Evolutionary conservation across 2,329 filamentous ascomycete genomes (phyloP).

Genomic region (Colletotrichum horii): DNA sequence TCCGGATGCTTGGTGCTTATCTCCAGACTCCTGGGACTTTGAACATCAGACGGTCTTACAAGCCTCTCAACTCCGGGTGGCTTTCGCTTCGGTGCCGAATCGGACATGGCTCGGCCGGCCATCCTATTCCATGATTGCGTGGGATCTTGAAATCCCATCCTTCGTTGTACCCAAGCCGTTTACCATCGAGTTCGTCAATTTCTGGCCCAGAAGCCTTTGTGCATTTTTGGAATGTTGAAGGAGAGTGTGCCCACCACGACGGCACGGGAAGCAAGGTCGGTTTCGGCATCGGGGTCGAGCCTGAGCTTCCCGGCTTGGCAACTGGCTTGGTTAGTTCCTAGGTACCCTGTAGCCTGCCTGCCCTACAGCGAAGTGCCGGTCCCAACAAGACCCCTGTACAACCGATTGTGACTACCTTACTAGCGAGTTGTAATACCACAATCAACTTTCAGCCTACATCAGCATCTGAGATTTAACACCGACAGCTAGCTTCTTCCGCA

Average conservation of each 20-base stretch:
- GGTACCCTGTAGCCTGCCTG: background rate
- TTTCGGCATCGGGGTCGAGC: background rate
- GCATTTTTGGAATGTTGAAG: too few species aligned
- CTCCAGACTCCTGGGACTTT: background rate
- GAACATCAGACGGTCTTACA: background rate
- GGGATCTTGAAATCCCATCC: too few species aligned
- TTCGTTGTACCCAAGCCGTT: too few species aligned
- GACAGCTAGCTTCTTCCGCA: background rate
- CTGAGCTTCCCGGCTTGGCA: background rate
- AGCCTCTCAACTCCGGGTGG: background rate
- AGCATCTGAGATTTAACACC: background rate
- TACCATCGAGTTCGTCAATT: too few species aligned
- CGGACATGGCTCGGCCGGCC: background rate
- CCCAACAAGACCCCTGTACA: background rate
- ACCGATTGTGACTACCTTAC: background rate
- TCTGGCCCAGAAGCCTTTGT: too few species aligned
- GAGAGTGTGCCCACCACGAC: background rate
- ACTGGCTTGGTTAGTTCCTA: too few species aligned
- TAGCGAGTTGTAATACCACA: background rate
- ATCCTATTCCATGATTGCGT: too few species aligned
- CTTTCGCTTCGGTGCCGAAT: background rate
- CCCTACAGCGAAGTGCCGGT: background rate
- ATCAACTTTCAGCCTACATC: background rate
- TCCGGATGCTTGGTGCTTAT: background rate
- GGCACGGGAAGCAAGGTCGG: background rate